phyloP scores from a whole-genome alignment of 1,139 yeast species.

The Spencermartinsiella ligniputridi region DNA sequence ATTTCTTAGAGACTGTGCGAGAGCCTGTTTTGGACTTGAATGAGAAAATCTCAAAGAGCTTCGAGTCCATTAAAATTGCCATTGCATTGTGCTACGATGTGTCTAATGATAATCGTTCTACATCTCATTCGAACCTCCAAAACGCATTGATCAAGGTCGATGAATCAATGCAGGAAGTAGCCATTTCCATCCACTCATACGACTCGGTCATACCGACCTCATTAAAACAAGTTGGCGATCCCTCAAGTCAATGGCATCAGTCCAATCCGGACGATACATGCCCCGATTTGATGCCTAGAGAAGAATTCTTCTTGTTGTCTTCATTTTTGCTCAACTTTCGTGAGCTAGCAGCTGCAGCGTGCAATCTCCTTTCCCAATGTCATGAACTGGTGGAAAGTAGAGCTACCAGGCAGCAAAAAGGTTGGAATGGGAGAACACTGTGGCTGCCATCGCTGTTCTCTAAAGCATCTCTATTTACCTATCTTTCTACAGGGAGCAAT shows the following conservation, averaged over 20 bases:
- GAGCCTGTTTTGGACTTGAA: constrained; percentile 35
- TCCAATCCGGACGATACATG: constrained; percentile 4
- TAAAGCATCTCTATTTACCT: constrained; percentile 33
- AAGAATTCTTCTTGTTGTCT: constrained; percentile 46
- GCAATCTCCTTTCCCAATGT: constrained; percentile 33
- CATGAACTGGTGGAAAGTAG: constrained; percentile 34
- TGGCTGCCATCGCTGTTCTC: constrained; percentile 42
- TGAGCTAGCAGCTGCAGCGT: constrained; percentile 36
- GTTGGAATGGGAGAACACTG: constrained; percentile 37
- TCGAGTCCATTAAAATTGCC: constrained; percentile 33
- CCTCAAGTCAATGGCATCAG: neutral
- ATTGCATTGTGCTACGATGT: constrained; percentile 43
- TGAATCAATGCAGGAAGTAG: constrained; percentile 26
- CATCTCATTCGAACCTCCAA: constrained; percentile 2
- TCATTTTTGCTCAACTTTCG: constrained; percentile 46
- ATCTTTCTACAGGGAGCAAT: constrained; percentile 30
- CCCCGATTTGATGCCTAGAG: constrained; percentile 39
- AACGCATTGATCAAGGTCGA: constrained; percentile 26
- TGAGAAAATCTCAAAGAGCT: constrained; percentile 31
- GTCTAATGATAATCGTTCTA: constrained; percentile 15
- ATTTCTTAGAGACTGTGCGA: constrained; percentile 32
- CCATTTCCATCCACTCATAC: constrained; percentile 33
- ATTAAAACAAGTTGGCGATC: constrained; percentile 14
- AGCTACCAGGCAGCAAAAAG: constrained; percentile 32
- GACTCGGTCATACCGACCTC: constrained; percentile 26